phyloP scores from a whole-genome alignment of 352 stramenopile genomes.

The Lagenidium sp. region DNA sequence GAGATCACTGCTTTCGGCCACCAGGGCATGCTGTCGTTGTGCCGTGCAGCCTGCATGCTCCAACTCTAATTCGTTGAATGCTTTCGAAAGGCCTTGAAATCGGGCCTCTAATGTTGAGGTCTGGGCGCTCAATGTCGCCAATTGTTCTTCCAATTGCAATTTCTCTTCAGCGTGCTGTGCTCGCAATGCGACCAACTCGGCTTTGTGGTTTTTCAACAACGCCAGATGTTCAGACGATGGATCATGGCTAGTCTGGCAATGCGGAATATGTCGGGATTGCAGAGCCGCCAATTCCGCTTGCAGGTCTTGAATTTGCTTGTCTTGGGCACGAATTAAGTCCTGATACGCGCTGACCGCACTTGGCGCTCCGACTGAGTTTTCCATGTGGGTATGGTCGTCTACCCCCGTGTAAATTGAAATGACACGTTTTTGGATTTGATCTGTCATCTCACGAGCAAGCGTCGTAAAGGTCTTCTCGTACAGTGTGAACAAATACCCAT shows the following conservation, averaged over 20 bases:
- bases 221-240: background rate
- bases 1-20: too few relatives aligned
- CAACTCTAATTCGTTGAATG: slow-evolving; percentile 40
- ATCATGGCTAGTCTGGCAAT: background rate
- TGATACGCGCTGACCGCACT: slow-evolving; percentile 50
- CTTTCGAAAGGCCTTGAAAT: slow-evolving; percentile 32
- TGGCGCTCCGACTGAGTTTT: background rate
- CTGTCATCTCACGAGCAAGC: slow-evolving; percentile 33
- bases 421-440: slow-evolving; percentile 55
- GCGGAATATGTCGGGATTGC: background rate
- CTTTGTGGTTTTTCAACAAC: background rate
- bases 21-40: background rate
- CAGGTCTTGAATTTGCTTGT: slow-evolving; percentile 57
- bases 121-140: slow-evolving; percentile 16
- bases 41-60: slow-evolving; percentile 21
- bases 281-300: slow-evolving; percentile 18
- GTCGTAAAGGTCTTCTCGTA: slow-evolving; percentile 56
- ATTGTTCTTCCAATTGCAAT: slow-evolving; percentile 18
- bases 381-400: slow-evolving; percentile 9
- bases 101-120: slow-evolving; percentile 27
- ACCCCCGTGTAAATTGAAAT: slow-evolving; percentile 50
- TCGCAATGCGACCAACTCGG: slow-evolving; percentile 2
- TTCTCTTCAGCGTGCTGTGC: slow-evolving; percentile 19
- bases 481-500: slow-evolving; percentile 49
- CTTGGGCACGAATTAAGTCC: slow-evolving; percentile 75